Evolutionary conservation across 2,329 filamentous ascomycete genomes (phyloP), one percentile per base, ranked within the genome.

Genomic region (Metarhizium robertsii): DNA sequence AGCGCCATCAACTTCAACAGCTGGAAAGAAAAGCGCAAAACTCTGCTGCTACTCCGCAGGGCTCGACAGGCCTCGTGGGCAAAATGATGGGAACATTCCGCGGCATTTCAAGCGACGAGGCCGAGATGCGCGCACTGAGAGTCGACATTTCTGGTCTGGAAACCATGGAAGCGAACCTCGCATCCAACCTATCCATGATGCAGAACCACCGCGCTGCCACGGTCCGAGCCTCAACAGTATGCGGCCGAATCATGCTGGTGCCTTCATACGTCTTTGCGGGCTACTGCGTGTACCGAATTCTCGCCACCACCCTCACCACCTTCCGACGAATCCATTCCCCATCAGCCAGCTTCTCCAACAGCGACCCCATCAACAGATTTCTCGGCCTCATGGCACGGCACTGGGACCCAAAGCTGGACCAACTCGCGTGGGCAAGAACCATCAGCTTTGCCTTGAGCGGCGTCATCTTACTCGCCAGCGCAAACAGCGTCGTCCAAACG

Each of bases 261-360:
- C 84, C 73, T 1, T 80, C 84, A 47, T 87, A 88, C 60, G 70
- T 77, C 25, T 95, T 95, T 68, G 85, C 88, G 54, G 60, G 87
- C 51, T 95, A 95, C 76, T 95, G 90, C 73, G 73, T 92, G 38
- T 95, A 94, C 71, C 87, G 90, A 54, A 87, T 95, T 60, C 68
- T 81, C 18, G 87, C 89, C 1, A 94, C 88, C 0, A 77, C 78
- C 0, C 65, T 92, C 5, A 85, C 87, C 1, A 86, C 83, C 1
- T 61, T 88, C 4, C 85, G 85, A 4, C 84, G 88, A 42, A 58
- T 64, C 11, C 67, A 61, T 16, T 68, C 66, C 2, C 67, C 67
- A 1, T 65, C 67, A 16, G 73, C 81, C 42, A 70, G 67, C 59
- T 86, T 90, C 69, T 79, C 86, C 32, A 82, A 82, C 53, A 85